Base-by-base conservation (phyloP, 2,329 filamentous ascomycete genomes). In the Orbilia quercus region DNA sequence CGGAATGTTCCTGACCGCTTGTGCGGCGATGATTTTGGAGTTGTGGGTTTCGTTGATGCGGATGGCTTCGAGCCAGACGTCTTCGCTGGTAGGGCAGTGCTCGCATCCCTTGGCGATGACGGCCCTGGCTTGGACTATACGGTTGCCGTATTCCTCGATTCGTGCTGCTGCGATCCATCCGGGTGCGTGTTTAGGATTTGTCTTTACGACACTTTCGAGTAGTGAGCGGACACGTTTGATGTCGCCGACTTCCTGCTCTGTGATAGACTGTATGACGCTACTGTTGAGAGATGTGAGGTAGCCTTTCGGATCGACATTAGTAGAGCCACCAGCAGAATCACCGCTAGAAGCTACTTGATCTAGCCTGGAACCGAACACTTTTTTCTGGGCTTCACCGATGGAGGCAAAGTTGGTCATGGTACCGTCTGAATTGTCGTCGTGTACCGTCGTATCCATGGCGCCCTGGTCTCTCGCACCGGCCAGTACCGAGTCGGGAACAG, bases 331-430 rank as follows among this genome's bases (percentile, higher is more conserved):
- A 3, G 88, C 83, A 2, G 90, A 87, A 60, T 91, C 88, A 11
- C 87, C 89, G 25, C 89, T 87, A 18, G 85, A 88, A 75, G 89
- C 86, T 6, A 92, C 93, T 79, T 96, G 91, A 78, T 98, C 94
- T 44, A 99, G 84, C 76, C 91, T 89, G n/a, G 96, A 94, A 80
- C 96, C 90, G 59, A 99, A 85, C 42, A 97, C 95, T 81, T 96
- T 97, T 83, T 97, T 92, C 82, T 95, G 89, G 18, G 95, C 96
- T 47, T 93, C 92, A 81, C 96, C 95, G 75, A 99, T 98, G 80
- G 96, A 91, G 47, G 94, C 94, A 80, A 99, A 99, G 80, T 99
- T 97, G 9, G 94, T 99, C 87, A 96, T 95, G 0, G 92, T 96
- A 1, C 94, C 93, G 78, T 96, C 92, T 1, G 82, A 80, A 54